Percentiles rank a stretch among this genome's conserved stretches.
These are phyloP conservation scores for Kondoa subrosea DNA, from an alignment of 768 basidiomycete genomes.

Conservation along the genomic window DNA sequence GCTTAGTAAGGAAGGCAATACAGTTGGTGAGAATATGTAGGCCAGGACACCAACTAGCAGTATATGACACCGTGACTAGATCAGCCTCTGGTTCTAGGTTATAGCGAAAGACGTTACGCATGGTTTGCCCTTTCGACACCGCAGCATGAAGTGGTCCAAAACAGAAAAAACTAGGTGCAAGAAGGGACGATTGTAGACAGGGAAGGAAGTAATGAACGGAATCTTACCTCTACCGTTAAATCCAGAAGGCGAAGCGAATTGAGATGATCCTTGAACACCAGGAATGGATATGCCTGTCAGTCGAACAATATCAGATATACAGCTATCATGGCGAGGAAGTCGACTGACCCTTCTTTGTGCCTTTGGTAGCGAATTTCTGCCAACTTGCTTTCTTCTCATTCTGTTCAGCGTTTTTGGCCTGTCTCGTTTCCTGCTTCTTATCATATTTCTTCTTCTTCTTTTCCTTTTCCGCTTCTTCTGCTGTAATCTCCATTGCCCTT, in stretches of 20 bases:
- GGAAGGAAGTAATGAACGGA: not conserved
- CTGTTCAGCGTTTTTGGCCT: conserved; percentile 78
- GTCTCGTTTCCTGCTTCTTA: conserved; percentile 69
- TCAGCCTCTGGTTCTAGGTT: too few species aligned
- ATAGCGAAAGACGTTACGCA: too few species aligned
- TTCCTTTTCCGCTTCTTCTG: conserved; percentile 75
- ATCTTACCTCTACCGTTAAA: not conserved
- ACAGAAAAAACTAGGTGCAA: not conserved
- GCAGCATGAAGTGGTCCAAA: not conserved
- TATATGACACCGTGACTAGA: too few species aligned
- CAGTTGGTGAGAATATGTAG: too few species aligned
- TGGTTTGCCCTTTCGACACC: too few species aligned
- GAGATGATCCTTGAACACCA: conserved; percentile 17
- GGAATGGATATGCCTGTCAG: conserved; percentile 20
- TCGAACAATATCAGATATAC: not conserved
- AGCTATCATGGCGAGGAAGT: not conserved
- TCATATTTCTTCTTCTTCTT: conserved; percentile 88
- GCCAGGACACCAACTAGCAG: too few species aligned
- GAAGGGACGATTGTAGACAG: not conserved
- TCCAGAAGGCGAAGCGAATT: not conserved
- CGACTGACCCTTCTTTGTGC: conserved; percentile 59
- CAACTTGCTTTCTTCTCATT: conserved; percentile 63
- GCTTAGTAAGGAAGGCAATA: too few species aligned
- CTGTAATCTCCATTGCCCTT: conserved; percentile 45
- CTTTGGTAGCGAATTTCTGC: conserved; percentile 92